phyloP scores from a whole-genome alignment of 805 yeast genomes.

The Starmerella roubikii region DNA sequence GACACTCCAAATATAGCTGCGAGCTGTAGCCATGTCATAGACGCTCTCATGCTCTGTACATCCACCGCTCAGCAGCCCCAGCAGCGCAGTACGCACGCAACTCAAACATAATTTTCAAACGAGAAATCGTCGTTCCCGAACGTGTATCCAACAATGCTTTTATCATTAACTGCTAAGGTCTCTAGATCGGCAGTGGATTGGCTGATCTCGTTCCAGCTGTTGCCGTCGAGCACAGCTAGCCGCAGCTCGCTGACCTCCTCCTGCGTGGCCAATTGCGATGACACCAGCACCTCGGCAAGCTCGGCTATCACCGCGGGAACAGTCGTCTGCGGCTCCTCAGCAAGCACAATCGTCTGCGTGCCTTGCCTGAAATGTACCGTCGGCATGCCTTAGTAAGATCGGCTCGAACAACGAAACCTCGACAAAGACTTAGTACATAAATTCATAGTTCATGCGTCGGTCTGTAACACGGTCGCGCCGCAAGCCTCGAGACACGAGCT shows the following conservation, averaged over 20 bases:
- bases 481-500: no score
- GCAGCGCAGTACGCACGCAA: no score
- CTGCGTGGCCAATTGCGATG: constrained; percentile 14
- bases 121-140: constrained; percentile 13
- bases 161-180: constrained; percentile 8
- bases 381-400: constrained; percentile 11
- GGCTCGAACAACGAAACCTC: no score
- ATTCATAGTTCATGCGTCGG: no score
- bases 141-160: constrained; percentile 13
- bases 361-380: constrained; percentile 17
- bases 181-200: constrained; percentile 7
- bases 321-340: constrained; percentile 6
- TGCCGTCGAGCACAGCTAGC: constrained; percentile 13
- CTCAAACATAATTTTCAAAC: constrained; percentile 6
- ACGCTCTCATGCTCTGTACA: no score
- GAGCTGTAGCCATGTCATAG: no score
- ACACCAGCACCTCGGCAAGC: constrained; percentile 20
- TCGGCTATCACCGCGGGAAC: constrained; percentile 17
- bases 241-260: constrained; percentile 16
- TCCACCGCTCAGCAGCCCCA: no score
- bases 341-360: constrained; percentile 9
- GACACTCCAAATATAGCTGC: no score
- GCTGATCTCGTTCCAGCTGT: constrained; percentile 13
- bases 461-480: no score
- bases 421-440: no score